Conservation (phyloP, 116 monocot genomes). For the Phalaenopsis hybrid region DNA sequence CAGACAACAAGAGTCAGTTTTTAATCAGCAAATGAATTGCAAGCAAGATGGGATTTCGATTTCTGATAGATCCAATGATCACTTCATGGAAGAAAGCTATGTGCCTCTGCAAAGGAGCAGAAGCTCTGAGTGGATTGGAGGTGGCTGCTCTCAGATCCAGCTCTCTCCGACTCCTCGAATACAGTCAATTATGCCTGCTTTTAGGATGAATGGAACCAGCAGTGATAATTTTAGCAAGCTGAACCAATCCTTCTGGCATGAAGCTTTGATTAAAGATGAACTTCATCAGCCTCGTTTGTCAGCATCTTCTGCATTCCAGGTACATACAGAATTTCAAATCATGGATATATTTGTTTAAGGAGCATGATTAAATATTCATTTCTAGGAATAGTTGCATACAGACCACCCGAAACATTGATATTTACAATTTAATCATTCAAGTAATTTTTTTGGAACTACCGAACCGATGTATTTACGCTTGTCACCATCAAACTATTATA, state of each 20-base stretch:
- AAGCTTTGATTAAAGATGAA: background rate
- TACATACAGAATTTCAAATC: background rate
- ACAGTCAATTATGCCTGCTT: background rate
- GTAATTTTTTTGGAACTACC: too few relatives aligned
- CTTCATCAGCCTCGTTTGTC: background rate
- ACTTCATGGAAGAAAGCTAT: background rate
- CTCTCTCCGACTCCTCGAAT: constrained; percentile 7
- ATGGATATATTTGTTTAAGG: background rate
- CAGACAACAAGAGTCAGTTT: constrained; percentile 38
- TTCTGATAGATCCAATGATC: background rate
- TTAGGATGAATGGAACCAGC: background rate
- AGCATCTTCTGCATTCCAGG: background rate
- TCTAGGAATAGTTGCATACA: background rate
- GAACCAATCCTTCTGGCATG: background rate
- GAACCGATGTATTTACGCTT: too few relatives aligned
- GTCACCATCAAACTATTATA: too few relatives aligned
- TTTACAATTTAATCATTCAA: too few relatives aligned
- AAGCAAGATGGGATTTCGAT: constrained; percentile 36
- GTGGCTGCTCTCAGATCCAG: constrained; percentile 8
- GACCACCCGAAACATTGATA: too few relatives aligned
- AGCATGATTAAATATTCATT: background rate
- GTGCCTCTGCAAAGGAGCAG: background rate
- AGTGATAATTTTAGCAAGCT: too few relatives aligned
- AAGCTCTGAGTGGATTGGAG: constrained; percentile 26
- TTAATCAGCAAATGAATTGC: constrained; percentile 42